phyloP scores from a whole-genome alignment of 441 rosid species.

The Daphne laureola region DNA sequence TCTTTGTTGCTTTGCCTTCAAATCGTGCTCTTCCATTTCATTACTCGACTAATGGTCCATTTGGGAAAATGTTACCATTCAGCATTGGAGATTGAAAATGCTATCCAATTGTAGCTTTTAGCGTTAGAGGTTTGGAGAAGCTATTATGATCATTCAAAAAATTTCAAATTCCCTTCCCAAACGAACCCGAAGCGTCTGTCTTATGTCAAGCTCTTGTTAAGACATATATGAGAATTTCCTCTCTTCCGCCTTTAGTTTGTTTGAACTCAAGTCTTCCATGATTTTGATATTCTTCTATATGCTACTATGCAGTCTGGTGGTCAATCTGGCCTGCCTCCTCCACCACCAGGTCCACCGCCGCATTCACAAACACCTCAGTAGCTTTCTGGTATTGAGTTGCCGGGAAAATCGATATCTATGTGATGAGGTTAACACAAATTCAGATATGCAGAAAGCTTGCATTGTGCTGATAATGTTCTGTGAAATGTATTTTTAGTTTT shows the following conservation, averaged over 20 bases:
- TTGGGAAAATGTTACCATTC: not conserved
- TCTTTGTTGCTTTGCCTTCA: not conserved
- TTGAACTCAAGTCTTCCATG: not conserved
- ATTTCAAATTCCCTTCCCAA: not conserved
- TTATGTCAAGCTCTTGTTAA: too few species aligned
- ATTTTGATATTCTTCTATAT: not conserved
- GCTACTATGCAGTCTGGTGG: constrained; percentile 41
- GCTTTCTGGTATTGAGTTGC: not conserved
- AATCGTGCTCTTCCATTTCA: constrained; percentile 2
- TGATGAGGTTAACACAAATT: too few species aligned
- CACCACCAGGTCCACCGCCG: constrained; percentile 57
- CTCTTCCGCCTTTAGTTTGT: not conserved
- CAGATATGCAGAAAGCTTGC: too few species aligned
- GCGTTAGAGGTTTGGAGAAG: too few species aligned
- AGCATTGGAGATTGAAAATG: too few species aligned
- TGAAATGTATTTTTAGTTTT: too few species aligned
- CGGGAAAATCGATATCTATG: too few species aligned
- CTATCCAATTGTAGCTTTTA: too few species aligned
- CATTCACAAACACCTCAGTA: constrained; percentile 45
- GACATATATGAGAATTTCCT: too few species aligned
- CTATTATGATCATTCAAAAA: not conserved
- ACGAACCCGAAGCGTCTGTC: not conserved
- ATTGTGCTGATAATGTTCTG: too few species aligned
- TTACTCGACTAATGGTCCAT: constrained; percentile 11
- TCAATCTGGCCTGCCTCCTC: constrained; percentile 54